Conservation (phyloP, 306 rosid genomes). For the Begonia masoniana region DNA sequence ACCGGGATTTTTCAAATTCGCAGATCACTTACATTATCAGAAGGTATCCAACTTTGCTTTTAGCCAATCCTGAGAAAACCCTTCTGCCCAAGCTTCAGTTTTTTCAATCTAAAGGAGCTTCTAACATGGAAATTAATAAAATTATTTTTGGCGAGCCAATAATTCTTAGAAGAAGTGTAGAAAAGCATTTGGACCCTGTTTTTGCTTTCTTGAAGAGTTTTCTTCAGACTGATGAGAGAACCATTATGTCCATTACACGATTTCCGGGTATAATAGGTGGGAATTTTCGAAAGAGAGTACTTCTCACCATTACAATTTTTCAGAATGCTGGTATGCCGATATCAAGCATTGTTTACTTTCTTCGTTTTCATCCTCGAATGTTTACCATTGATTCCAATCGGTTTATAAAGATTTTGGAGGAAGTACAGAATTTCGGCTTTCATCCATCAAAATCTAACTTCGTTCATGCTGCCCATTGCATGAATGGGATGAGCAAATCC, state of each 20-base stretch:
- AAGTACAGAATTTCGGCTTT: constrained; percentile 19
- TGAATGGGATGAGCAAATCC: too few species aligned
- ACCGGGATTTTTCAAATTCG: constrained; percentile 10
- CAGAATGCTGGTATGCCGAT: constrained; percentile 15
- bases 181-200: constrained; percentile 10
- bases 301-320: constrained; percentile 10
- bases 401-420: constrained; percentile 13
- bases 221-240: constrained; percentile 11
- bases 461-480: constrained; percentile 13
- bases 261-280: neutral
- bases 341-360: neutral
- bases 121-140: constrained; percentile 7
- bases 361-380: constrained; percentile 7
- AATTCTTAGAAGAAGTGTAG: constrained; percentile 7
- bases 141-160: neutral
- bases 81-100: constrained; percentile 31
- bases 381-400: neutral
- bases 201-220: constrained; percentile 17
- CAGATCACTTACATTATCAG: constrained; percentile 7
- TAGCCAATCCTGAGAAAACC: constrained; percentile 10
- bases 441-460: constrained; percentile 7
- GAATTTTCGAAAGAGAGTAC: neutral
- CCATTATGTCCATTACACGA: neutral
- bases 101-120: constrained; percentile 21
- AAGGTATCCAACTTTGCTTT: constrained; percentile 1